Evolutionary conservation across 2,329 filamentous ascomycete genomes (phyloP).

Genomic region (Fusarium tjaetaba): DNA sequence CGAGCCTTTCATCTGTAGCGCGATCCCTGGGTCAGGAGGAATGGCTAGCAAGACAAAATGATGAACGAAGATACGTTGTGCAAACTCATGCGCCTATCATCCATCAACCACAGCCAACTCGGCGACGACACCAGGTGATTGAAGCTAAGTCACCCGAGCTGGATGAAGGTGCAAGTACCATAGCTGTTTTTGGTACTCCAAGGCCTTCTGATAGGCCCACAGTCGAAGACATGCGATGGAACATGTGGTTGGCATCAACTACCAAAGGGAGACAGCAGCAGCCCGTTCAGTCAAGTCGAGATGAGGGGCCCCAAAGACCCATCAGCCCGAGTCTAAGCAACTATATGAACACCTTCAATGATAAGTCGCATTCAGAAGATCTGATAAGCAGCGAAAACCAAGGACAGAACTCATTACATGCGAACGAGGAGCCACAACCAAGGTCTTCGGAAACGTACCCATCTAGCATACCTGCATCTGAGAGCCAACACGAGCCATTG

Average conservation of each 20-base stretch:
- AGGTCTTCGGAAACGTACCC: not conserved
- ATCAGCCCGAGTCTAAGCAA: slow-evolving; percentile 34
- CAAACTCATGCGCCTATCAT: slow-evolving; percentile 28
- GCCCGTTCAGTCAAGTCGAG: not conserved
- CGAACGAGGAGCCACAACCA: not conserved
- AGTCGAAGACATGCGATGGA: slow-evolving; percentile 37
- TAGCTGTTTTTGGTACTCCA: slow-evolving; percentile 22
- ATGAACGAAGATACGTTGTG: slow-evolving; percentile 28
- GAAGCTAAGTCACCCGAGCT: slow-evolving; percentile 19
- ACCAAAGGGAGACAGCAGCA: not conserved
- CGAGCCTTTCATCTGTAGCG: not conserved
- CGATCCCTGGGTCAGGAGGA: not conserved
- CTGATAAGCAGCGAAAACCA: not conserved
- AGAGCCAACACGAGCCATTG: not conserved
- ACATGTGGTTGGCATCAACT: slow-evolving; percentile 31
- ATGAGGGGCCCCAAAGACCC: not conserved
- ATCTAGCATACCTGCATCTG: not conserved
- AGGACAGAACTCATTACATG: not conserved
- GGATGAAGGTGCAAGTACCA: slow-evolving; percentile 21
- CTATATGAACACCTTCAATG: slow-evolving; percentile 17
- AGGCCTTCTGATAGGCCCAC: not conserved
- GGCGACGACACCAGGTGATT: slow-evolving; percentile 16
- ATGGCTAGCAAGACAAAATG: not conserved
- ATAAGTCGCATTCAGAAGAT: not conserved
- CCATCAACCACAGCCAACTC: slow-evolving; percentile 44